Percentiles rank a stretch among this genome's conserved stretches.
phyloP scores from a whole-genome alignment of 2,329 filamentous ascomycete genomes.

The Sarocladium oryzae region DNA sequence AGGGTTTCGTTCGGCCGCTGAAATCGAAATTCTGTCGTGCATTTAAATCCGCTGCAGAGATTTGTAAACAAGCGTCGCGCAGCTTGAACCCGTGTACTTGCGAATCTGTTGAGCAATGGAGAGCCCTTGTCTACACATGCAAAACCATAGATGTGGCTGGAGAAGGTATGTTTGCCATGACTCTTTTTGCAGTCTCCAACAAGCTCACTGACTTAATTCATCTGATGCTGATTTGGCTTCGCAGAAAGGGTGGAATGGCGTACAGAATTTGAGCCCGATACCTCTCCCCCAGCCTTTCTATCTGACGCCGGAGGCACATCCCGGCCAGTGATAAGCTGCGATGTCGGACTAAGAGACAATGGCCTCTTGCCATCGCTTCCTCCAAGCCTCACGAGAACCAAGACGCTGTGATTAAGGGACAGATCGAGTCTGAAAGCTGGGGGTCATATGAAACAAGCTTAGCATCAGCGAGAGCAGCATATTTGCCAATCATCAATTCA shows the following conservation, averaged over 20 bases:
- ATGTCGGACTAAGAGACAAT: background rate
- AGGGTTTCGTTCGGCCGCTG: background rate
- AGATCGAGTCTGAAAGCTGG: background rate
- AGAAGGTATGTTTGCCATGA: background rate
- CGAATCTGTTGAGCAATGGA: background rate
- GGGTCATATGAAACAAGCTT: background rate
- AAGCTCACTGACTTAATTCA: too few relatives aligned
- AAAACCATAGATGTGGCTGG: background rate
- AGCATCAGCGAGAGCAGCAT: background rate
- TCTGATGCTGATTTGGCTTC: too few relatives aligned
- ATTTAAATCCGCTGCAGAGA: too few relatives aligned
- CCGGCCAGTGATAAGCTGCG: background rate
- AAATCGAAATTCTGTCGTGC: background rate
- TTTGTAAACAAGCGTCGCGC: too few relatives aligned
- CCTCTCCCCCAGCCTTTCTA: background rate
- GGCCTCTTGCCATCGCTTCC: background rate
- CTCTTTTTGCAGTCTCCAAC: too few relatives aligned
- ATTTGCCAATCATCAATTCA: slow-evolving; percentile 5
- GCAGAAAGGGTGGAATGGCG: background rate
- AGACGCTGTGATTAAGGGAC: background rate
- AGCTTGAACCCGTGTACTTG: background rate
- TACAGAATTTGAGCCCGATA: background rate
- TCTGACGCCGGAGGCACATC: background rate
- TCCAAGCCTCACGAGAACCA: background rate
- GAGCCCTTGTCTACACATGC: background rate